Percentiles rank a stretch among this genome's conserved stretches.
Conservation (phyloP, 768 basidiomycete genomes). For the Kwoniella dendrophila region DNA sequence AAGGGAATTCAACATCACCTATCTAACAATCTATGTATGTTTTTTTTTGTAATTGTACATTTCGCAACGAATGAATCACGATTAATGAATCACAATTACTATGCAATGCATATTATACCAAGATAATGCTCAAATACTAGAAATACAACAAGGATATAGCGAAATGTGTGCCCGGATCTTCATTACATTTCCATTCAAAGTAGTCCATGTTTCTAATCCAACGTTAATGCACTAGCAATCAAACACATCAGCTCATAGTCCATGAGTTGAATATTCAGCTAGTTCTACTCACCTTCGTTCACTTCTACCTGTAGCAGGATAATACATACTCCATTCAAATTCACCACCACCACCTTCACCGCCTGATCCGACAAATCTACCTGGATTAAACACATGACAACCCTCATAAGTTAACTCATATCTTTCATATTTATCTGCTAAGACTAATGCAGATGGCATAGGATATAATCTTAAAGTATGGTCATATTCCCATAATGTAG, state of each 20-base stretch:
- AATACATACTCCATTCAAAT: conserved; percentile 86
- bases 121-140: no score
- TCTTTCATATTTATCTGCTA: conserved; percentile 94
- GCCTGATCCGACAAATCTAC: conserved; percentile 77
- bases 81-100: no score
- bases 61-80: no score
- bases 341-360: conserved; percentile 54
- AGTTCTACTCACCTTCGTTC: conserved; percentile 62
- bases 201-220: conserved; percentile 23
- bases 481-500: conserved; percentile 85
- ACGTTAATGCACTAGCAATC: conserved; percentile 36
- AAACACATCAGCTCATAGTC: conserved; percentile 21
- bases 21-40: not conserved
- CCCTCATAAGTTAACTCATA: conserved; percentile 97
- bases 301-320: conserved; percentile 78
- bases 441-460: conserved; percentile 84
- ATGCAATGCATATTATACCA: conserved; percentile 1
- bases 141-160: no score
- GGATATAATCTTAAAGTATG: conserved; percentile 91
- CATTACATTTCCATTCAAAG: not conserved
- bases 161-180: no score
- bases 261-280: conserved; percentile 56
- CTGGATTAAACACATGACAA: conserved; percentile 98
- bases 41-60: no score
- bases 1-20: not conserved